phyloP scores from a whole-genome alignment of 371 early-diverging fungal species.

The Mortierella sp. region DNA sequence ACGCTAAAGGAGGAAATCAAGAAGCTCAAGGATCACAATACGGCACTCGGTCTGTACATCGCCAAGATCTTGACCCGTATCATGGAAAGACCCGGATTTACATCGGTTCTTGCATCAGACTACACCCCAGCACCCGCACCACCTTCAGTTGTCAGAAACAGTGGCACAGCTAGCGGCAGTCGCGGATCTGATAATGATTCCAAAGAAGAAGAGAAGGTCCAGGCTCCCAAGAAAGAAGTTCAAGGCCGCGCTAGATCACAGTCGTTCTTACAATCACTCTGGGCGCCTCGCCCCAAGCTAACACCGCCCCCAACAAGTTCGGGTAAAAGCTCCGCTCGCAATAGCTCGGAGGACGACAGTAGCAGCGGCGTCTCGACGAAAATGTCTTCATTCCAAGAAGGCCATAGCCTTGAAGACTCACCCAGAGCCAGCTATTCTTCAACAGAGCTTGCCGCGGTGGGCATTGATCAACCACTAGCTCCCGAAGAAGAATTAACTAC shows the following conservation, averaged over 20 bases:
- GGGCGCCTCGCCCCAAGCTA: conserved; percentile 15
- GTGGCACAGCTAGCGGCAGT: conserved; percentile 9
- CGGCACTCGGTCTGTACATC: conserved; percentile 72
- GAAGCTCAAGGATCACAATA: conserved; percentile 68
- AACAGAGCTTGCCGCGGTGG: conserved; percentile 20
- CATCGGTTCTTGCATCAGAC: conserved; percentile 51
- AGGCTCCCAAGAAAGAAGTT: conserved; percentile 8
- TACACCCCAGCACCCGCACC: conserved; percentile 39
- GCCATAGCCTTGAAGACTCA: conserved; percentile 38
- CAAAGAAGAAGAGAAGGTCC: conserved; percentile 17
- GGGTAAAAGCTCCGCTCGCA: conserved; percentile 27
- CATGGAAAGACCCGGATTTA: conserved; percentile 46
- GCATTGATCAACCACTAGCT: conserved; percentile 15
- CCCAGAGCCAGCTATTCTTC: conserved; percentile 45
- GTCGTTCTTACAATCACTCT: conserved; percentile 23
- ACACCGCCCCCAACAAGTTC: conserved; percentile 9
- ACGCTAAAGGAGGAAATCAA: conserved; percentile 59
- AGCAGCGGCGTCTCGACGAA: conserved; percentile 17
- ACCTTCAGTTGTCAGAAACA: conserved; percentile 18
- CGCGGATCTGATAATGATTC: conserved; percentile 20
- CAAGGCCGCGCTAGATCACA: conserved; percentile 39
- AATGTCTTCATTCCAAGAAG: conserved; percentile 41
- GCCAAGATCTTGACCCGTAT: conserved; percentile 69
- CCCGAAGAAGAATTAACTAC: conserved; percentile 43
- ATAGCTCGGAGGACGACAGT: conserved; percentile 43